Base-by-base conservation (phyloP, 345 rosid species). In the Populus simonii region DNA sequence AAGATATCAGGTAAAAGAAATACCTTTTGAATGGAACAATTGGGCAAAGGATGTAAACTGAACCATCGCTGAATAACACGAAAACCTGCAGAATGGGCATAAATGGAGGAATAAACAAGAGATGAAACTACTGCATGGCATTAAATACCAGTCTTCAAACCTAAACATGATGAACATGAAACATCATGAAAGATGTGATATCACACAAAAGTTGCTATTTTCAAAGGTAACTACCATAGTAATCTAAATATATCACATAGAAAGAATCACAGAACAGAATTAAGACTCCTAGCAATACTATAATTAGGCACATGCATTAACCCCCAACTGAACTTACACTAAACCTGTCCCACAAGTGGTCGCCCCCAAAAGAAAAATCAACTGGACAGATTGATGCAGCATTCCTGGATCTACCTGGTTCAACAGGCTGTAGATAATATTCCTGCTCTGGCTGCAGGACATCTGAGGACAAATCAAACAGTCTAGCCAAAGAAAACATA, bases 11-110 rank as follows among this genome's bases (percentile, higher is more conserved):
- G 45, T 31, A 35, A 68, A 39, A 41, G 15, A 25, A 68, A 29
- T 85, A 96, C 97, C 99, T 94, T 87, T 97, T 92, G 84, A 94
- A 96, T 57, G 99, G 97, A 83, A 89, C 91, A 81, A 91, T 77
- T 20, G 99, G 99, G 87, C 99, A 92, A 67, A 94, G 86, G 79
- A 96, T 85, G 85, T 90, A 94, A 68, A 92, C 70, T 67, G 97
- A 91, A 53, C 98, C 97, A 80, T 96, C 97, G 70, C 89, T 82
- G 86, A 92, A 96, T 71, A 90, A 81, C 73, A 90, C 65, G 87
- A 94, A 92, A 74, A 96, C 97, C 99, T 94, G 95, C 84, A 89
- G 72, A 70, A 76, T 68, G 25, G 74, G 0, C 43, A 70, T 57
- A 73, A 69, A 53, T 15, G 3, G 18, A 47, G 55, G 33, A 77